These are phyloP conservation scores for Prunus salicina DNA, from an alignment of 306 rosid genomes.

Conservation along the genomic window DNA sequence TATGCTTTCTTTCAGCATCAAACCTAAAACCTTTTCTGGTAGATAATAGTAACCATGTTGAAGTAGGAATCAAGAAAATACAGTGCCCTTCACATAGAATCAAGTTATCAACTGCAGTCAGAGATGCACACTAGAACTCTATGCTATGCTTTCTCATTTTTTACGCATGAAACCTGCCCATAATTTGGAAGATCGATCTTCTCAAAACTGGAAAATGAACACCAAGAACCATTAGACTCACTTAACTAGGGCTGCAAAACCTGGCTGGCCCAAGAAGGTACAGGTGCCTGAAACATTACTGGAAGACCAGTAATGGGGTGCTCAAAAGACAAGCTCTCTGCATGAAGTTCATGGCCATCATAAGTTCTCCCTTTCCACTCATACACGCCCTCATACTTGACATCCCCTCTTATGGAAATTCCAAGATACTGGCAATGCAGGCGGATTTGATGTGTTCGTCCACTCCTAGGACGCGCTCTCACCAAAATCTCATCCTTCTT, in stretches of 20 bases:
- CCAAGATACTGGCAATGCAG: constrained; percentile 89
- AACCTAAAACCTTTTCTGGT: background rate
- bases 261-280: constrained; percentile 65
- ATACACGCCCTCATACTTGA: constrained; percentile 80
- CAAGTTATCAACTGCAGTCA: background rate
- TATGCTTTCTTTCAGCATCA: background rate
- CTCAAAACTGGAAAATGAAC: background rate
- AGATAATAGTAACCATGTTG: background rate
- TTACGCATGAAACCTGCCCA: background rate
- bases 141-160: background rate
- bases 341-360: constrained; percentile 81
- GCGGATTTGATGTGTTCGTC: constrained; percentile 94
- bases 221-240: background rate
- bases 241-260: constrained; percentile 27
- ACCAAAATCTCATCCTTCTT: constrained; percentile 56
- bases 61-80: background rate
- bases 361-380: constrained; percentile 56
- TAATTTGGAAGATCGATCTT: background rate
- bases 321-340: constrained; percentile 65
- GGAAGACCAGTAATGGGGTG: constrained; percentile 70
- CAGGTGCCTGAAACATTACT: constrained; percentile 51
- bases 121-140: background rate
- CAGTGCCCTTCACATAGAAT: background rate
- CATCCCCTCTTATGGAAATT: constrained; percentile 82
- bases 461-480: constrained; percentile 76